Base-by-base conservation (phyloP, 768 basidiomycete species). In the Chalciporus pseudorubinellus region DNA sequence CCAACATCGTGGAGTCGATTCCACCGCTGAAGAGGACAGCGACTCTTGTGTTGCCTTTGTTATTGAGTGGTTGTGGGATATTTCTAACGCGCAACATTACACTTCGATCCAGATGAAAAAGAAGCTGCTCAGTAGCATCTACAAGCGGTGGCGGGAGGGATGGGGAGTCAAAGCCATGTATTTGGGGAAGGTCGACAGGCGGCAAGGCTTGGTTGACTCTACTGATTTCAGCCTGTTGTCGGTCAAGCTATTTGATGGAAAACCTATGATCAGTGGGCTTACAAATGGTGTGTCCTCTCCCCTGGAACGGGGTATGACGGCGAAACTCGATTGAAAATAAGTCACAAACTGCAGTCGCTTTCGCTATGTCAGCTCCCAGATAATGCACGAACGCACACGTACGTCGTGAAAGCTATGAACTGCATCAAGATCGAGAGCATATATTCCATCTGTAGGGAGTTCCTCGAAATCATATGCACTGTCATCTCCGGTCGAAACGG, bases 21-120 rank as follows among this genome's bases (percentile, higher is more conserved):
- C 97, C 97, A 26, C 97, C 97, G 33, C 92, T 95, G 68, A 98
- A 99, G 9, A 99, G 77, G 9, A 99, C 77, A 2, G 88, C 93
- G 3, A 97, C 75, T 46, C 86, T 77, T 4, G 85, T 76, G 44
- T 73, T 66, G 7, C 74, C 74, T 46, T 61, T 48, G 3, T 51
- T 52, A 12, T 52, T 56, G 48, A 56, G 78, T 77, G 63, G 45
- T 38, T 65, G 64, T 13, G 92, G 90, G 28, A 95, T 87, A 63
- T 89, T 74, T 34, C 72, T 75, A 12, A 93, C 85, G 3, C 80
- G 78, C 29, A 85, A 71, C 68, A 74, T 76, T 3, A 94, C 87
- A 53, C 89, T 92, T 52, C 68, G 68, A 53, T 84, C 80, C 26
- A 95, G 65, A 19, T 79, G 75, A 21, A 64, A 58, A 42, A 84